A percentile compares a stretch with the other conserved stretches of the same genome.
These are phyloP conservation scores for Penicillium oxalicum DNA, from an alignment of 2,329 filamentous ascomycete genomes.

Conservation along the genomic window DNA sequence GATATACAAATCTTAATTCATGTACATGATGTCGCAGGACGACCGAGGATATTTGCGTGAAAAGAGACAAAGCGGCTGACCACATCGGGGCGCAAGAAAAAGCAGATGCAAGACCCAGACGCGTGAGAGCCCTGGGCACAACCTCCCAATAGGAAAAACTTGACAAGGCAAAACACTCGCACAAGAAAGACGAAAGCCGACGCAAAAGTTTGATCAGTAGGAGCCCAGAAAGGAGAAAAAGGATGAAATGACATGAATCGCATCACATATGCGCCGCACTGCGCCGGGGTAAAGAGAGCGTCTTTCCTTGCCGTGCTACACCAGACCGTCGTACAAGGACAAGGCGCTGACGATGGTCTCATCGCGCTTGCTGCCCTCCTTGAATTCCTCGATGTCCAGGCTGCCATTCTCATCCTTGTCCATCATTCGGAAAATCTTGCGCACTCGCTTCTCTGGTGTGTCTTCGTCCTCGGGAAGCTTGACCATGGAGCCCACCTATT, in stretches of 20 bases:
- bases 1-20: too few species aligned
- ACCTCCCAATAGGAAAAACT: too few species aligned
- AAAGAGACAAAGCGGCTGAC: too few species aligned
- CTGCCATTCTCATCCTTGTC: slow-evolving; percentile 99
- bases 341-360: slow-evolving; percentile 97
- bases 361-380: slow-evolving; percentile 97
- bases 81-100: too few species aligned
- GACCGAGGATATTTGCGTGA: too few species aligned
- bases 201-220: slow-evolving; percentile 4
- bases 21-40: too few species aligned
- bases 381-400: slow-evolving; percentile 95
- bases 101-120: too few species aligned
- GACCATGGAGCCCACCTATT: slow-evolving; percentile 89
- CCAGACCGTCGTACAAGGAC: slow-evolving; percentile 91
- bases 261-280: slow-evolving; percentile 19
- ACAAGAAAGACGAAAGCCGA: slow-evolving; percentile 2
- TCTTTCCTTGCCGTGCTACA: slow-evolving; percentile 47
- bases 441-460: slow-evolving; percentile 95
- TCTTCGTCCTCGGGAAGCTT: slow-evolving; percentile 98
- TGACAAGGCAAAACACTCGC: neutral
- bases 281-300: slow-evolving; percentile 6
- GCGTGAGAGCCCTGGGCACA: too few species aligned
- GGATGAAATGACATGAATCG: neutral
- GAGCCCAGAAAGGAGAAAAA: neutral
- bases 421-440: slow-evolving; percentile 99